Evolutionary conservation across 768 basidiomycete species (phyloP).

Genomic region (Auricularia auricula-judae): DNA sequence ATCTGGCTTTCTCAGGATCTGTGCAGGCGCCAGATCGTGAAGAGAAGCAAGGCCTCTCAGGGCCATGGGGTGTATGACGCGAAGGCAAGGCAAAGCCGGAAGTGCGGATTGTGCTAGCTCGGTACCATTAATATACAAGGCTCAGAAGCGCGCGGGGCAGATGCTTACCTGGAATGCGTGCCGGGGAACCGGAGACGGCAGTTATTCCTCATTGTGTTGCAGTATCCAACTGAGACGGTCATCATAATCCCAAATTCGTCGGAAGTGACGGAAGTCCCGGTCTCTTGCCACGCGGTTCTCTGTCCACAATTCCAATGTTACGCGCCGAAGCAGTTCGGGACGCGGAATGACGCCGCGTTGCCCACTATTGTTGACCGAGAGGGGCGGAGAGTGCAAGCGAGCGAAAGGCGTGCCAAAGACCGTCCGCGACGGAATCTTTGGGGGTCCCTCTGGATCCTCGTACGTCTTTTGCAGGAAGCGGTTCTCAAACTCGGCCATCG

Average conservation of each 20-base stretch:
- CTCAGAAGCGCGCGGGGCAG: too few relatives aligned
- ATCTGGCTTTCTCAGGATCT: too few relatives aligned
- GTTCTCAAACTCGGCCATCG: conserved; percentile 1
- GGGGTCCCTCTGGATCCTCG: neutral
- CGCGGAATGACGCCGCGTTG: neutral
- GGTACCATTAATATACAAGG: too few relatives aligned
- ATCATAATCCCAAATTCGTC: neutral
- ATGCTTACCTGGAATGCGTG: too few relatives aligned
- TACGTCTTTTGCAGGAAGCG: neutral
- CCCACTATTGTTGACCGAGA: neutral
- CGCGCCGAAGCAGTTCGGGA: neutral
- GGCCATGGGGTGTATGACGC: too few relatives aligned
- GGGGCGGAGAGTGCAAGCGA: neutral
- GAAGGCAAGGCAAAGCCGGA: too few relatives aligned
- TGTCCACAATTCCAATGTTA: neutral
- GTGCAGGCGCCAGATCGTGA: too few relatives aligned
- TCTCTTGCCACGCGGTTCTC: neutral
- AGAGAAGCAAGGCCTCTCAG: too few relatives aligned
- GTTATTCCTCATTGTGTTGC: too few relatives aligned
- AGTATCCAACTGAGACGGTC: neutral
- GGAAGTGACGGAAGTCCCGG: neutral
- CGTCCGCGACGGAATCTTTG: neutral
- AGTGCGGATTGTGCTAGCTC: too few relatives aligned
- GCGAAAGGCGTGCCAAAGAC: neutral
- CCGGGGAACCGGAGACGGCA: too few relatives aligned